These are phyloP conservation scores for Xylaria grammica DNA, from an alignment of 495 filamentous ascomycete species.

Conservation along the genomic window DNA sequence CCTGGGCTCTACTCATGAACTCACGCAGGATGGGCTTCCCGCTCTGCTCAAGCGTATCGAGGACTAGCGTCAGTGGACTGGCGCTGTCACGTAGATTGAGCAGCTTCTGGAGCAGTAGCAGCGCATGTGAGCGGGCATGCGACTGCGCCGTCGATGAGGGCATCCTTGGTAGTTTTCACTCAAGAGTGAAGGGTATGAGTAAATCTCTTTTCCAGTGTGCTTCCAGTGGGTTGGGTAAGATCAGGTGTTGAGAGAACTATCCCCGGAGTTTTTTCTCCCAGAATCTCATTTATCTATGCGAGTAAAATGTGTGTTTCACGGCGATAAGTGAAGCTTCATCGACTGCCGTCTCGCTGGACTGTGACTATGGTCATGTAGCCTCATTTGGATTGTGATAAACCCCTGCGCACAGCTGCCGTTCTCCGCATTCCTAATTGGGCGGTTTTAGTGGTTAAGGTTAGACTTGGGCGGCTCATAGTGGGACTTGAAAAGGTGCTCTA, in stretches of 20 bases:
- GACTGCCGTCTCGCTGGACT: not conserved
- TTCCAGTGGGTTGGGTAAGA: no score
- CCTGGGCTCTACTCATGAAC: constrained; percentile 77
- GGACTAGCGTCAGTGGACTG: constrained; percentile 83
- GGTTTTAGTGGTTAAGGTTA: not conserved
- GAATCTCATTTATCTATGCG: not conserved
- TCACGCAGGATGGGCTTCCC: constrained; percentile 72
- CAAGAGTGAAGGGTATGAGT: not conserved
- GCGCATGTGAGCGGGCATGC: constrained; percentile 82
- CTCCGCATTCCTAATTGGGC: constrained; percentile 5
- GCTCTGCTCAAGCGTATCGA: constrained; percentile 86
- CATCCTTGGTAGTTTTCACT: constrained; percentile 36
- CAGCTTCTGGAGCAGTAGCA: constrained; percentile 84
- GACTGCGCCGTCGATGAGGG: constrained; percentile 59
- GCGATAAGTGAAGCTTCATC: not conserved
- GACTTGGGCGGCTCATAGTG: not conserved
- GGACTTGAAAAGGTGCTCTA: not conserved
- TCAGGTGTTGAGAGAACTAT: no score
- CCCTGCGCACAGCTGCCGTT: not conserved
- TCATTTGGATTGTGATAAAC: no score
- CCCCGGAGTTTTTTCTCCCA: no score
- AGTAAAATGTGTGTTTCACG: not conserved
- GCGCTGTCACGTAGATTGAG: constrained; percentile 76
- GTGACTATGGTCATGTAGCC: not conserved
- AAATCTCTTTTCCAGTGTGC: no score